Percentiles rank a stretch among this genome's conserved stretches.
Evolutionary conservation across 2,329 filamentous ascomycete species (phyloP).

Genomic region (Zarea fungicola): DNA sequence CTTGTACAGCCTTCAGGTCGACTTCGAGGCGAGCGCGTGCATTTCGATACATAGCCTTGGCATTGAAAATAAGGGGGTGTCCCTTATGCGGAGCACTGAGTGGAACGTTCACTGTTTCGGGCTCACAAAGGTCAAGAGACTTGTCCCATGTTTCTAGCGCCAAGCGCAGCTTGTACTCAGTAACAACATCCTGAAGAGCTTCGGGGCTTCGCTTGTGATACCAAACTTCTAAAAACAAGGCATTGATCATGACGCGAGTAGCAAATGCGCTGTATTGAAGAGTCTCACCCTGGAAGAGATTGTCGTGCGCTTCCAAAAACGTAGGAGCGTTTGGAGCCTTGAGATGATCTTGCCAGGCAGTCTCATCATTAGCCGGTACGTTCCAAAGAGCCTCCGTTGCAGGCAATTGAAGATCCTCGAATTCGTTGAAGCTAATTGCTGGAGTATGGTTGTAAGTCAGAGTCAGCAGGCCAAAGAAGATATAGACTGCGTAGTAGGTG

Average conservation of each 20-base stretch:
- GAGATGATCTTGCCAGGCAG: constrained; percentile 77
- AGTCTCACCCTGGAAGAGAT: constrained; percentile 87
- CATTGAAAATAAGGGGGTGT: constrained; percentile 95
- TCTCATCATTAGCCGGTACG: constrained; percentile 70
- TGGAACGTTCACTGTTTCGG: constrained; percentile 81
- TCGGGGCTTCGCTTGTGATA: constrained; percentile 98
- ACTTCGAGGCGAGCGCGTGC: constrained; percentile 88
- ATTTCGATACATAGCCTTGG: constrained; percentile 94
- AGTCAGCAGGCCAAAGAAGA: constrained; percentile 94
- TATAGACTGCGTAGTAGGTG: constrained; percentile 97
- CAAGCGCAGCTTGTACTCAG: constrained; percentile 93
- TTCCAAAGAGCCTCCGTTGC: constrained; percentile 96
- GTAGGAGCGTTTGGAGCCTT: constrained; percentile 68
- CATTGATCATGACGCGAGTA: constrained; percentile 97
- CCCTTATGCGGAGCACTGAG: constrained; percentile 93
- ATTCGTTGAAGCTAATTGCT: constrained; percentile 96
- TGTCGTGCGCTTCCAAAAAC: constrained; percentile 91
- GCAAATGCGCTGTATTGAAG: constrained; percentile 94
- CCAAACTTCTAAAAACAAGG: constrained; percentile 96
- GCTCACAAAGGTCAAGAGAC: constrained; percentile 87
- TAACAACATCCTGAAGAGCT: constrained; percentile 92
- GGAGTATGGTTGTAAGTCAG: constrained; percentile 97
- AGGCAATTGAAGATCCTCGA: constrained; percentile 86
- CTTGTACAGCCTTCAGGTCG: constrained; percentile 91
- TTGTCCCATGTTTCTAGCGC: constrained; percentile 99